phyloP scores from a whole-genome alignment of 2,329 filamentous ascomycete genomes.

The Ascocoryne sarcoides region DNA sequence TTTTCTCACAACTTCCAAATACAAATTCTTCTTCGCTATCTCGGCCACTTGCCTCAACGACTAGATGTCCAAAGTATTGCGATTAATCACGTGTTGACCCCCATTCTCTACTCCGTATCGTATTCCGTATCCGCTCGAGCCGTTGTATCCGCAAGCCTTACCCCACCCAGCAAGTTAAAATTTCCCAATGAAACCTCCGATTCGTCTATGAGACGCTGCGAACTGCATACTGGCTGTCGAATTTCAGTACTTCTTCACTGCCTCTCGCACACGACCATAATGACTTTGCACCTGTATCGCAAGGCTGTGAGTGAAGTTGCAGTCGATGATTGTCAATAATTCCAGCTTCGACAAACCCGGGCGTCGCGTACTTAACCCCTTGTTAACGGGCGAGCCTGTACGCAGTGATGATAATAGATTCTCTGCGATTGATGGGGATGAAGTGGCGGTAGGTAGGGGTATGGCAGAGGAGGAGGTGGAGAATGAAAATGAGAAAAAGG shows the following conservation, averaged over 20 bases:
- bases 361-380: background rate
- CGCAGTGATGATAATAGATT: background rate
- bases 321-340: background rate
- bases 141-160: too few species aligned
- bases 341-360: background rate
- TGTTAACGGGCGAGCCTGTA: background rate
- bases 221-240: too few species aligned
- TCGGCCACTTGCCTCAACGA: too few species aligned
- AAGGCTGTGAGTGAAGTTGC: background rate
- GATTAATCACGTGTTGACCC: too few species aligned
- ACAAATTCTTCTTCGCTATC: too few species aligned
- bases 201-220: too few species aligned
- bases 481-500: conserved; percentile 11
- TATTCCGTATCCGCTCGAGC: too few species aligned
- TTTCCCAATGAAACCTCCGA: background rate
- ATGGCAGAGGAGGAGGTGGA: background rate
- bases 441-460: background rate
- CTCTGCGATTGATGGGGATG: background rate
- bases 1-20: too few species aligned
- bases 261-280: background rate
- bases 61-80: too few species aligned
- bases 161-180: background rate
- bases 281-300: background rate
- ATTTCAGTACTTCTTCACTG: background rate
- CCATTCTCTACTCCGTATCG: too few species aligned